A percentile compares a stretch with the other conserved stretches of the same genome.
Evolutionary conservation across 352 stramenopile species (phyloP).

Genomic region (Phytophthora hibernalis): DNA sequence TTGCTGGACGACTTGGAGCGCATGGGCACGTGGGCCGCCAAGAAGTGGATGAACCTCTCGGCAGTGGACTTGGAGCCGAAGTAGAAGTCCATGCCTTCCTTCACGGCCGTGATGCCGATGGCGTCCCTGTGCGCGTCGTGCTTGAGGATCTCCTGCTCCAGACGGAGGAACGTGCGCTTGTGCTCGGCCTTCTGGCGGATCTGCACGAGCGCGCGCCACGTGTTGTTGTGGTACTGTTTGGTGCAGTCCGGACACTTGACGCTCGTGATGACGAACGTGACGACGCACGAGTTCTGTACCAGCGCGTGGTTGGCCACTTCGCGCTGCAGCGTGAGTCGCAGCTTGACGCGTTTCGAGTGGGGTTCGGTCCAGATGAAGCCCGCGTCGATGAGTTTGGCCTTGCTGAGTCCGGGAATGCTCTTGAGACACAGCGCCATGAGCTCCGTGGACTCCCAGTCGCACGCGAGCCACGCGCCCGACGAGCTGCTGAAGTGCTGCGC

Average conservation of each 20-base stretch:
- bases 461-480: constrained; percentile 58
- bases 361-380: constrained; percentile 87
- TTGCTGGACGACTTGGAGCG: constrained; percentile 76
- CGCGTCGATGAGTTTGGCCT: constrained; percentile 81
- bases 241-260: constrained; percentile 78
- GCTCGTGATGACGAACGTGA: constrained; percentile 72
- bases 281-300: constrained; percentile 70
- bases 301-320: constrained; percentile 78
- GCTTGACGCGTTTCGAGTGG: constrained; percentile 82
- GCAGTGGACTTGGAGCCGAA: constrained; percentile 63
- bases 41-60: constrained; percentile 72
- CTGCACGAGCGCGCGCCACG: constrained; percentile 75
- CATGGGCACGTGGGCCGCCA: constrained; percentile 68
- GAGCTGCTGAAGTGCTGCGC: constrained; percentile 45
- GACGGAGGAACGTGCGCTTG: constrained; percentile 76
- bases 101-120: constrained; percentile 65
- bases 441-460: constrained; percentile 78
- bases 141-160: constrained; percentile 83
- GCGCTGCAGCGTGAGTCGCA: constrained; percentile 71
- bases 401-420: constrained; percentile 64
- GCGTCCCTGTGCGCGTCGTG: constrained; percentile 69
- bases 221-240: constrained; percentile 76
- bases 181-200: constrained; percentile 79
- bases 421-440: constrained; percentile 84
- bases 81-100: constrained; percentile 87